These are phyloP conservation scores for Fusarium anthophilum DNA, from an alignment of 2,329 filamentous ascomycete genomes.

Conservation along the genomic window DNA sequence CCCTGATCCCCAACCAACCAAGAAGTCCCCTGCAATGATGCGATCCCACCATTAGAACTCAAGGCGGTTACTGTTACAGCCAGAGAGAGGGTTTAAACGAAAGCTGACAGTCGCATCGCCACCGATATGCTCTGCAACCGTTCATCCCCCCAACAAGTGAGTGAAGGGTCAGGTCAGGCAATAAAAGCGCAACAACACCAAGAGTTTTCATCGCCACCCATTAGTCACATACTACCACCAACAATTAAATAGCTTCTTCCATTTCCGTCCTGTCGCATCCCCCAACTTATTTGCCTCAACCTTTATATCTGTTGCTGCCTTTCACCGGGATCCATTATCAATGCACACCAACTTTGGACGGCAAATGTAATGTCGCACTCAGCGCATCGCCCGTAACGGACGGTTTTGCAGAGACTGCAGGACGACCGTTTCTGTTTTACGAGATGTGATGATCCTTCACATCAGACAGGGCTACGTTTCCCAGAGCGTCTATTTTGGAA, in stretches of 20 bases:
- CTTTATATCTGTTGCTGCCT: not conserved
- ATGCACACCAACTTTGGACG: conserved; percentile 2
- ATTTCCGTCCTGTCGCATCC: conserved; percentile 16
- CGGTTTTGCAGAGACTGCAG: not conserved
- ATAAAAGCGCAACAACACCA: conserved; percentile 16
- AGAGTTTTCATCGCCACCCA: conserved; percentile 24
- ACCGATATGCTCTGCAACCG: conserved; percentile 5
- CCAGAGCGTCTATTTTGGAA: conserved; percentile 8
- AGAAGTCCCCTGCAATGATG: conserved; percentile 15
- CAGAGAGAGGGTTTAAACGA: not conserved
- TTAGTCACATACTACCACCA: conserved; percentile 18
- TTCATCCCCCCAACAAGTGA: conserved; percentile 5
- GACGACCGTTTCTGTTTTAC: conserved; percentile 5
- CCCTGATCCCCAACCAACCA: conserved; percentile 26
- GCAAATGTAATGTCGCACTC: not conserved
- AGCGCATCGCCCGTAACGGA: conserved; percentile 6
- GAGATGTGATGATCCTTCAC: conserved; percentile 2
- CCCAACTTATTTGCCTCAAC: not conserved
- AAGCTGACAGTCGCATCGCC: conserved; percentile 13
- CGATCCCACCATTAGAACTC: not conserved
- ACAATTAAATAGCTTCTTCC: conserved; percentile 15
- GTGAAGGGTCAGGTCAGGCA: not conserved
- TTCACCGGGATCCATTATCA: not conserved
- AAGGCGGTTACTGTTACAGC: not conserved
- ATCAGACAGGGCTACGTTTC: not conserved